phyloP scores from a whole-genome alignment of 345 rosid species.

The Lepidium africanum region DNA sequence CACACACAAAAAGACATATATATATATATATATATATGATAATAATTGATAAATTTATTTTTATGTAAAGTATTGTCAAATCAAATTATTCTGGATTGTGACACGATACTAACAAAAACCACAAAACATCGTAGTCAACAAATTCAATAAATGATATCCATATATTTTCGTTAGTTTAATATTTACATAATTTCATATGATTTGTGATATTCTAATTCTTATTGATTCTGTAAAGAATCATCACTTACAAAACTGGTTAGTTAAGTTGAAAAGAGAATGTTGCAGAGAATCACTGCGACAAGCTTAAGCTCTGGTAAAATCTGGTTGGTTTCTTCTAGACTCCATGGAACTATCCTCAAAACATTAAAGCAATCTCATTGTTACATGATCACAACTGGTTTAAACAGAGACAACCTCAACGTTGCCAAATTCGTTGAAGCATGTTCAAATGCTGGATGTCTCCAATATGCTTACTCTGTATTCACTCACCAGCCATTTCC shows the following conservation, averaged over 20 bases:
- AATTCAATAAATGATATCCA: no score
- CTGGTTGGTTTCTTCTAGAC: slow-evolving; percentile 5
- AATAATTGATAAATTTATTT: no score
- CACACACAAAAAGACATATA: no score
- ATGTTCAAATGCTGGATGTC: slow-evolving; percentile 44
- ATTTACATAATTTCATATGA: no score
- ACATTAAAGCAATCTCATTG: slow-evolving; percentile 47
- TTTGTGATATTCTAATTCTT: not conserved
- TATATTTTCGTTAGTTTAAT: no score
- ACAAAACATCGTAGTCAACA: no score
- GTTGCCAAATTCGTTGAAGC: slow-evolving; percentile 41
- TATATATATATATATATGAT: no score
- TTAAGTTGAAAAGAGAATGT: not conserved
- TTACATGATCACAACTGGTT: slow-evolving; percentile 36
- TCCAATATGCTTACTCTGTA: slow-evolving; percentile 42
- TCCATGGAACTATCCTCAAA: slow-evolving; percentile 33
- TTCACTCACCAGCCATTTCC: slow-evolving; percentile 28
- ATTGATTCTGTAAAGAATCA: not conserved
- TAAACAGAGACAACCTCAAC: slow-evolving; percentile 32
- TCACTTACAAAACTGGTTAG: not conserved
- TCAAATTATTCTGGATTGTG: no score
- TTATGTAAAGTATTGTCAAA: no score
- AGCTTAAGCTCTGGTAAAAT: not conserved
- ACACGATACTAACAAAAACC: no score
- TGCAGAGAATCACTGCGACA: not conserved